Evolutionary conservation across 257 asterid species (phyloP), one percentile per base, ranked within the genome.

Genomic region (Parsonsia alboflavescens): DNA sequence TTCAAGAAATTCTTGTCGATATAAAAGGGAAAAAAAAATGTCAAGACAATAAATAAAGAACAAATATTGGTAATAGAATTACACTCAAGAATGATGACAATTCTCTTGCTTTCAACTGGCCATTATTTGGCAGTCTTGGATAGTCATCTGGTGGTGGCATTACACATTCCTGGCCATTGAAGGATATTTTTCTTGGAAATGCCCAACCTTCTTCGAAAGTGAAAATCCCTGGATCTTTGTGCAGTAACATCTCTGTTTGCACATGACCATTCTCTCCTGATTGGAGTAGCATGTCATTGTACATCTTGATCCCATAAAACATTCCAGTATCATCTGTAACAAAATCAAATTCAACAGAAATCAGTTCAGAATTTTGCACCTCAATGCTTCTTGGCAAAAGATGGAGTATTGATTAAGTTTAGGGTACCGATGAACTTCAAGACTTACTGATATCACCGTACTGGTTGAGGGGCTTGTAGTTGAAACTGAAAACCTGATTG

Each of bases 121-220:
- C 83, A 69, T 81, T 7, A 75, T 84, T 88, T 24, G 96, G 97
- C 10, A 89, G 86, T 82, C 80, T 83, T 1, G 96, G 93, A 48
- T 82, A 89, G 4, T 85, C 84, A 80, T 88, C 91, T 2, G 93
- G 89, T 59, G 77, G 64, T 12, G 97, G 96, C 82, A 91, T 79
- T 22, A 90, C 97, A 75, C 97, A 90, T 10, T 88, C 89, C 2
- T 86, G 83, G 4, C 97, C 97, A 72, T 89, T 89, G 79, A 91
- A 91, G 3, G 85, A 83, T 16, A 91, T 77, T 86, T 83, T 89
- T 73, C 90, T 79, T 0, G 97, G 97, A 82, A 91, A 91, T 44
- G 81, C 90, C 97, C 97, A 91, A 48, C 97, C 97, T 70, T 82
- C 86, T 39, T 75, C 82, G 69, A 90, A 91, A 5, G 88, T 87